Evolutionary conservation across 768 basidiomycete genomes (phyloP).

Genomic region (Neoboletus magnificus): DNA sequence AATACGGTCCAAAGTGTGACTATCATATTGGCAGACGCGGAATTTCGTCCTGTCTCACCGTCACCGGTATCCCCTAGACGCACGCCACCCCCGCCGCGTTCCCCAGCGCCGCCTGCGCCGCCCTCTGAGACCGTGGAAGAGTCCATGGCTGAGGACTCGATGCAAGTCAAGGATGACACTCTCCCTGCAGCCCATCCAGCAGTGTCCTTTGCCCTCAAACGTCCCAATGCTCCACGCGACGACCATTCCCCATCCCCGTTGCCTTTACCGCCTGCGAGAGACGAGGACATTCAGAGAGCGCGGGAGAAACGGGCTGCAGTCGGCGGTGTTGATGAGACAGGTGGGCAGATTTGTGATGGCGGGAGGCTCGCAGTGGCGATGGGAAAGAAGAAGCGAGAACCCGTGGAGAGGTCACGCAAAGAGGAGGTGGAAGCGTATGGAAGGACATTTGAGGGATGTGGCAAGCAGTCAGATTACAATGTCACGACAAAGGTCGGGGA

Average conservation of each 20-base stretch:
- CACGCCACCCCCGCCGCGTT: constrained; percentile 20
- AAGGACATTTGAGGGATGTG: constrained; percentile 64
- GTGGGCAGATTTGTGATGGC: background rate
- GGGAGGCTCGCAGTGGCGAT: background rate
- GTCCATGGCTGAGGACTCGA: constrained; percentile 2
- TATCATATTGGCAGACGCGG: constrained; percentile 6
- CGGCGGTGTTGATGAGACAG: constrained; percentile 6
- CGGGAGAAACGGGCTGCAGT: constrained; percentile 24
- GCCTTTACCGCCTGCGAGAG: constrained; percentile 29
- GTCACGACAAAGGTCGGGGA: constrained; percentile 88
- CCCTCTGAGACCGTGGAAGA: constrained; percentile 40
- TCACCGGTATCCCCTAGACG: constrained; percentile 23
- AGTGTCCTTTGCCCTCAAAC: constrained; percentile 43
- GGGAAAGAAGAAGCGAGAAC: constrained; percentile 38
- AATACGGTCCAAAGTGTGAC: background rate
- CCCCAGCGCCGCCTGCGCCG: constrained; percentile 26
- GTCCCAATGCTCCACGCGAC: constrained; percentile 45
- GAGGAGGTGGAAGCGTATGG: constrained; percentile 71
- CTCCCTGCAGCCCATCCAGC: constrained; percentile 37
- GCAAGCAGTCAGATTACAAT: constrained; percentile 71
- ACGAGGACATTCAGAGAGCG: constrained; percentile 24
- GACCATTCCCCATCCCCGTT: constrained; percentile 45
- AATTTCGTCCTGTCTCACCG: constrained; percentile 23
- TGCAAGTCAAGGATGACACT: constrained; percentile 25
- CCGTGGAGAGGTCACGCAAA: constrained; percentile 51